Evolutionary conservation across 805 yeast genomes (phyloP).

Genomic region (Komagataella kurtzmanii): DNA sequence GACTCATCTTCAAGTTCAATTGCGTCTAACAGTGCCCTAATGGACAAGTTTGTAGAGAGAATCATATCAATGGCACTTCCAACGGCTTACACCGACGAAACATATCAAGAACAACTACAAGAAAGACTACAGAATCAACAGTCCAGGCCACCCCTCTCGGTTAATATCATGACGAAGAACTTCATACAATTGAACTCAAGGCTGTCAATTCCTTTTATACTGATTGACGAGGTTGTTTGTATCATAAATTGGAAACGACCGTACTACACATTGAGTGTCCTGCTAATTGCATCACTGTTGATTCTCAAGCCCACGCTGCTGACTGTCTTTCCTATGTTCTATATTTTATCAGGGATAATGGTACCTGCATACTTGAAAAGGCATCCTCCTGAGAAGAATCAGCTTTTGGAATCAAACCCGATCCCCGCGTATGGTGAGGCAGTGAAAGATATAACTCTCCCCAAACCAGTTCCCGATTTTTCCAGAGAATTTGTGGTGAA

Average conservation of each 20-base stretch:
- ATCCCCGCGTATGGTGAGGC: conserved; percentile 39
- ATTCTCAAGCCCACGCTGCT: conserved; percentile 50
- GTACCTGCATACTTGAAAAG: conserved; percentile 49
- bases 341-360: conserved; percentile 40
- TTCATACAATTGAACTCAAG: conserved; percentile 50
- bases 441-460: conserved; percentile 30
- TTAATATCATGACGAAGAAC: conserved; percentile 58
- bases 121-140: conserved; percentile 48
- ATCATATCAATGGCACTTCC: conserved; percentile 64
- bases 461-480: conserved; percentile 66
- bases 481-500: conserved; percentile 69
- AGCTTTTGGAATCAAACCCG: conserved; percentile 18
- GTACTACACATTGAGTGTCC: conserved; percentile 42
- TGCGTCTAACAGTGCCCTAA: conserved; percentile 14
- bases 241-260: conserved; percentile 57
- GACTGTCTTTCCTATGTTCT: conserved; percentile 38
- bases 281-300: conserved; percentile 22
- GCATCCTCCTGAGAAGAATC: conserved; percentile 48
- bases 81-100: conserved; percentile 33
- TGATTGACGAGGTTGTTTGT: conserved; percentile 40
- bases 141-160: conserved; percentile 53
- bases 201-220: conserved; percentile 44
- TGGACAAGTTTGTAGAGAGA: conserved; percentile 65
- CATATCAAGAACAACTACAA: conserved; percentile 24
- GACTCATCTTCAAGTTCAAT: not conserved